Evolutionary conservation across 1,139 yeast genomes (phyloP), one percentile per base, ranked within the genome.

Genomic region (Wickerhamomyces sp.): DNA sequence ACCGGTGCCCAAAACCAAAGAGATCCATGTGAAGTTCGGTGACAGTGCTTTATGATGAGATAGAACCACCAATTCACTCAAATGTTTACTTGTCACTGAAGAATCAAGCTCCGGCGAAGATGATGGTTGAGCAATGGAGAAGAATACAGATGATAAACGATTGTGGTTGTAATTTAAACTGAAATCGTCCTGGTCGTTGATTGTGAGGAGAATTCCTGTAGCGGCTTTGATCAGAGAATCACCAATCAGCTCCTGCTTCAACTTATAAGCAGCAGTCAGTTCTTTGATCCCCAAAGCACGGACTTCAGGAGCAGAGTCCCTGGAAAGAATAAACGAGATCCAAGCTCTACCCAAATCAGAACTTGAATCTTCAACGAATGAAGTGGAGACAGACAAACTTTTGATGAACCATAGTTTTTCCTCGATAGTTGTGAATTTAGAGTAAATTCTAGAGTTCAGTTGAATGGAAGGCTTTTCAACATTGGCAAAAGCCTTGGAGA

Each of bases 1-100:
- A 6, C 61, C 59, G 10, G 82, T 69, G 36, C 75, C 64, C 49
- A 82, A 76, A 29, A 79, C 78, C 33, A 88, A 61, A 0, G 85
- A 85, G 28, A 88, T 83, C 98, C 98, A 91, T 3, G 84, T 80
- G 6, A 45, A 42, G 39, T 68, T 68, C 36, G 72, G 52, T 3
- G 59, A 58, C 21, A 70, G 59, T 4, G 44, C 52, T 2, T 58
- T 46, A 44, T 74, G 76, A 52, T 84, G 86, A 10, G 82, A 64
- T 10, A 75, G 52, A 19, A 82, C 61, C n/a, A 84, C 55, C 16
- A 77, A 42, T 7, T 65, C 59, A 15, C 68, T 52, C 17, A 79
- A 52, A 23, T 72, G 68, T 4, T 61, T 52, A 5, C 60, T 61
- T 33, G 72, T 54, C 18, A 66, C 52, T 1, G 54, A 51, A 13